Evolutionary conservation across 192 early-diverging fungal species (phyloP).

Genomic region (Entrophospora sp.): DNA sequence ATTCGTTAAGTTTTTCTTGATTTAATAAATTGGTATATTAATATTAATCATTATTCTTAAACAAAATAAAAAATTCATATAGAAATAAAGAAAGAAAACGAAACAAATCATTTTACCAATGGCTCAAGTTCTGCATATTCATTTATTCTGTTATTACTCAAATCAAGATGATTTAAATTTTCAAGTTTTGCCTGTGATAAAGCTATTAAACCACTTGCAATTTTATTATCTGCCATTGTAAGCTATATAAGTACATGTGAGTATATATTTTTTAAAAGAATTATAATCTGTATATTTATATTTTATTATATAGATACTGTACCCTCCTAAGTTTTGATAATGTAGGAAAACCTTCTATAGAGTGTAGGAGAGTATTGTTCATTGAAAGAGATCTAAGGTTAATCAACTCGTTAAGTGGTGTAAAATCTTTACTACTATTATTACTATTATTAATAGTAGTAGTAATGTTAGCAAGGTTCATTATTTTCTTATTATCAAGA

Average conservation of each 20-base stretch:
- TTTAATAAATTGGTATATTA: too few species aligned
- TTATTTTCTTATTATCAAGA: conserved; percentile 18
- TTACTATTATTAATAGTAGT: not conserved
- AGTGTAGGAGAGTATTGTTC: not conserved
- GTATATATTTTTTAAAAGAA: not conserved
- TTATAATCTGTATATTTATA: not conserved
- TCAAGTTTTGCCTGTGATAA: conserved; percentile 28
- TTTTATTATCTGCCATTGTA: conserved; percentile 26
- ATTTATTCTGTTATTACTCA: conserved; percentile 28
- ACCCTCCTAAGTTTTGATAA: conserved; percentile 14
- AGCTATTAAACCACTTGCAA: conserved; percentile 26
- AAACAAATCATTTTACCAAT: conserved; percentile 21
- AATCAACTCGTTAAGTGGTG: not conserved
- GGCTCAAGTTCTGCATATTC: conserved; percentile 20
- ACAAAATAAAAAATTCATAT: not conserved
- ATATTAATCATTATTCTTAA: too few species aligned
- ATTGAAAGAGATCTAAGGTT: conserved; percentile 1
- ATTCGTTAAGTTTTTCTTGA: conserved; percentile 22
- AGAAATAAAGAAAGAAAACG: not conserved
- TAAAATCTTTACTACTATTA: too few species aligned
- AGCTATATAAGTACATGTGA: conserved; percentile 15
- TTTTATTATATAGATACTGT: too few species aligned
- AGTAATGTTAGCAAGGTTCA: not conserved
- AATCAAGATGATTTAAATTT: conserved; percentile 27
- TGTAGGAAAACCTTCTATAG: conserved; percentile 8